phyloP scores from a whole-genome alignment of 768 basidiomycete genomes.

The Mycena filopes region DNA sequence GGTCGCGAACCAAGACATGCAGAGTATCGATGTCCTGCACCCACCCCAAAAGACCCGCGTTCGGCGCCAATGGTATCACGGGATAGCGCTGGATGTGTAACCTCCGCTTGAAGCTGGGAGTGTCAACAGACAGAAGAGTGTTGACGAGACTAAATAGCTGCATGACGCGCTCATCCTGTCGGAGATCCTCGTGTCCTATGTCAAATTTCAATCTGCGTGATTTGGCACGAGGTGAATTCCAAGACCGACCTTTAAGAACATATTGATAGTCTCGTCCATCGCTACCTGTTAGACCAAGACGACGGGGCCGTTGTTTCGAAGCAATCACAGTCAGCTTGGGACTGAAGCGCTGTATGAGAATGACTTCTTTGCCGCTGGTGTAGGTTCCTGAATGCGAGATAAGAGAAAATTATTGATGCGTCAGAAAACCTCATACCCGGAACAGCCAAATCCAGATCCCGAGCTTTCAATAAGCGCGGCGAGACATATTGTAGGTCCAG shows the following conservation, averaged over 20 bases:
- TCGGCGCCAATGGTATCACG: constrained; percentile 94
- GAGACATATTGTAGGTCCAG: constrained; percentile 98
- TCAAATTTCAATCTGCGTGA: constrained; percentile 10
- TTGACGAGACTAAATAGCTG: constrained; percentile 98
- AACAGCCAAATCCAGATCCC: constrained; percentile 93
- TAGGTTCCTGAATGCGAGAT: constrained; percentile 75
- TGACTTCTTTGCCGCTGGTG: constrained; percentile 84
- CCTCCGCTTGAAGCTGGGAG: constrained; percentile 94
- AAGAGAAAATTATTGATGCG: constrained; percentile 4
- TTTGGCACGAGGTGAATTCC: background rate
- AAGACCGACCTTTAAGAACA: constrained; percentile 75
- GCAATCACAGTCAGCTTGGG: constrained; percentile 93
- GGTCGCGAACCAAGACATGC: constrained; percentile 95
- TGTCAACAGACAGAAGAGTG: constrained; percentile 91
- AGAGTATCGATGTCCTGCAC: constrained; percentile 95
- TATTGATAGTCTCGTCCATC: constrained; percentile 97
- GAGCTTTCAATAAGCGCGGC: constrained; percentile 87
- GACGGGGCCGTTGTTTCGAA: constrained; percentile 96
- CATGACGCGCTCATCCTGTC: constrained; percentile 99
- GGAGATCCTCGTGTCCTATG: constrained; percentile 95
- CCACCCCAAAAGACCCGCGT: constrained; percentile 95
- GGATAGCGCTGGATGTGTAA: constrained; percentile 93
- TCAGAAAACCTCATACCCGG: constrained; percentile 67
- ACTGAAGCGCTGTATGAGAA: constrained; percentile 86
- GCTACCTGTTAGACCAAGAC: constrained; percentile 85